Percentiles rank a stretch among this genome's conserved stretches.
Conservation (phyloP, 2,329 filamentous ascomycete species). For the Sarocladiaceae sp. region DNA sequence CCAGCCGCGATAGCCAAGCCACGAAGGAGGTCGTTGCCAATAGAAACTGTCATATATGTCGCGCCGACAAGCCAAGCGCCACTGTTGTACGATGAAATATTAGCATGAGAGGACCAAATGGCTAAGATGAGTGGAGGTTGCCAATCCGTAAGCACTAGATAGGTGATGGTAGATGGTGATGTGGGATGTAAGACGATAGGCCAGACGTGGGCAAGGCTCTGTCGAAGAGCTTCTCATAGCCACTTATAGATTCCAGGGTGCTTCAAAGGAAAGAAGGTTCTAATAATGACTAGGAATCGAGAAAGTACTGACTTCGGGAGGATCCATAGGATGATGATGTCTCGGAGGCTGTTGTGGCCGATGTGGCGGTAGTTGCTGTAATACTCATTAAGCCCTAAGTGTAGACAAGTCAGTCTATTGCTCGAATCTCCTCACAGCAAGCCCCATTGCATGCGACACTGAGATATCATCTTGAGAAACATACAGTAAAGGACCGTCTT, state of each 20-base stretch:
- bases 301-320: conserved; percentile 47
- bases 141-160: no score
- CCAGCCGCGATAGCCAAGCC: conserved; percentile 34
- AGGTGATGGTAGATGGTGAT: no score
- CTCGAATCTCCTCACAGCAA: neutral
- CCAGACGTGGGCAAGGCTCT: no score
- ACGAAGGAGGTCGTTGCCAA: conserved; percentile 43
- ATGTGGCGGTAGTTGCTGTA: conserved; percentile 51
- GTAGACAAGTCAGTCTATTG: neutral
- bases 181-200: neutral
- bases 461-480: conserved; percentile 52
- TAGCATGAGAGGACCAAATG: no score
- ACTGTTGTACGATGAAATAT: conserved; percentile 24
- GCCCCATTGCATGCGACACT: conserved; percentile 37
- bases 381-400: conserved; percentile 48
- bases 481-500: conserved; percentile 57
- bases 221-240: no score
- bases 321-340: conserved; percentile 48
- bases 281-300: no score
- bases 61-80: conserved; percentile 50
- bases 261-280: neutral
- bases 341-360: conserved; percentile 42
- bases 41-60: conserved; percentile 41
- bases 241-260: neutral
- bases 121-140: no score